Evolutionary conservation across 2,329 filamentous ascomycete genomes (phyloP).

Genomic region (Claviceps lovelessii): DNA sequence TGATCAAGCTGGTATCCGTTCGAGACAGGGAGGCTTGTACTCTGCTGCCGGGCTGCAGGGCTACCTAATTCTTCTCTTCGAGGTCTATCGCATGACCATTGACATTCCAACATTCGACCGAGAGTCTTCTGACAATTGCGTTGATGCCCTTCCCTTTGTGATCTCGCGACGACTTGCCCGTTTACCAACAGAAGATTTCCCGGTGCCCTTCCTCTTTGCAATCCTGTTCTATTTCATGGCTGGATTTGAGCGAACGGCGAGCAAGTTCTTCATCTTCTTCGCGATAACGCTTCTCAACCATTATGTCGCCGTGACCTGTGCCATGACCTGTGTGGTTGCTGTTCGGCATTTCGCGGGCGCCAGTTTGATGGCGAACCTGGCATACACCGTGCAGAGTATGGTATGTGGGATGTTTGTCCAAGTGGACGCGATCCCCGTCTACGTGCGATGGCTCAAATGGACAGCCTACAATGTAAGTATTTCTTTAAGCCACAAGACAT

Average conservation of each 20-base stretch:
- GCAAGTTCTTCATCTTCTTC: slow-evolving; percentile 60
- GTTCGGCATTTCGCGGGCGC: slow-evolving; percentile 55
- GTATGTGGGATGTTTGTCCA: slow-evolving; percentile 68
- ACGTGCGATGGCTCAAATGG: slow-evolving; percentile 67
- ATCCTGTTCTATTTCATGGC: slow-evolving; percentile 67
- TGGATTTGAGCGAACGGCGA: slow-evolving; percentile 49
- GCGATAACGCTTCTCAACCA: slow-evolving; percentile 53
- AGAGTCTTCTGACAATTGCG: slow-evolving; percentile 58
- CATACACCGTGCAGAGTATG: slow-evolving; percentile 59
- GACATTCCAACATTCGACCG: slow-evolving; percentile 66
- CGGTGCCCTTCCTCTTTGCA: slow-evolving; percentile 56
- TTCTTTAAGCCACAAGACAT: no score
- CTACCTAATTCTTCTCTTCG: slow-evolving; percentile 62
- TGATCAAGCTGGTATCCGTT: slow-evolving; percentile 57
- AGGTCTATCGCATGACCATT: slow-evolving; percentile 59
- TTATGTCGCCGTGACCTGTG: slow-evolving; percentile 59
- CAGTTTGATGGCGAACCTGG: slow-evolving; percentile 57
- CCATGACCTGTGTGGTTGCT: slow-evolving; percentile 51
- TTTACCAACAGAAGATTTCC: slow-evolving; percentile 56
- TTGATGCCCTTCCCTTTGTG: slow-evolving; percentile 54
- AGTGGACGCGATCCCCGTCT: slow-evolving; percentile 56
- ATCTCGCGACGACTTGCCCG: slow-evolving; percentile 55
- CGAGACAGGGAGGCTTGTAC: slow-evolving; percentile 58
- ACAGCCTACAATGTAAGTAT: slow-evolving; percentile 16
- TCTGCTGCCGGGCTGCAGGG: slow-evolving; percentile 58